phyloP scores from a whole-genome alignment of 176 grass and related monocot genomes.

The Carex pumila region DNA sequence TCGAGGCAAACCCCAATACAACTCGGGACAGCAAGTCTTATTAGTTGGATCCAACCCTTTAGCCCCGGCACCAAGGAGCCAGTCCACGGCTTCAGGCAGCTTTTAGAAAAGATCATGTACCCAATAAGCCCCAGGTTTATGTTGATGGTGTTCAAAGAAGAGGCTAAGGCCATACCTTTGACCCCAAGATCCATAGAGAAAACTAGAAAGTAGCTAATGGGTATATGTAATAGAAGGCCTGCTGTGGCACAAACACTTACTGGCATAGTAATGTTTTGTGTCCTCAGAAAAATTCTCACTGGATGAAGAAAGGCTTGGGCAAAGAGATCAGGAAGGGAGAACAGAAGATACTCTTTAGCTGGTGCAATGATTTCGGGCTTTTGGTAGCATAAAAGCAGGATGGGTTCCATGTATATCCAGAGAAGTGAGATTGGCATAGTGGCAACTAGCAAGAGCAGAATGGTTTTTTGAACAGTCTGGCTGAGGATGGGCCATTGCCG shows the following conservation, averaged over 20 bases:
- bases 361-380: conserved; percentile 60
- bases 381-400: conserved; percentile 65
- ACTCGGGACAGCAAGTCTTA: conserved; percentile 64
- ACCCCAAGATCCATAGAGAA: conserved; percentile 41
- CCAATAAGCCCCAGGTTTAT: conserved; percentile 36
- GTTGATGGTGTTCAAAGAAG: conserved; percentile 53
- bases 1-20: conserved; percentile 80
- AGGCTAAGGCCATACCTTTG: conserved; percentile 63
- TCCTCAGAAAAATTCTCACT: conserved; percentile 64
- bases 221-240: conserved; percentile 52
- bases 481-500: conserved; percentile 40
- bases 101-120: conserved; percentile 49
- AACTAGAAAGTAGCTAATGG: conserved; percentile 60
- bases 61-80: conserved; percentile 8
- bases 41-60: conserved; percentile 40
- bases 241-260: conserved; percentile 55
- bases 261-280: conserved; percentile 68
- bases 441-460: conserved; percentile 52
- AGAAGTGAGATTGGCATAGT: conserved; percentile 53
- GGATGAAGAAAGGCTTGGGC: conserved; percentile 76
- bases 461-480: conserved; percentile 51
- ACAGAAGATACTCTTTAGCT: conserved; percentile 62
- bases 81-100: background rate
- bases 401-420: conserved; percentile 57
- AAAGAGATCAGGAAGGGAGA: conserved; percentile 72